Evolutionary conservation across 805 yeast species (phyloP).

Genomic region (Kurtzmaniella cleridarum): DNA sequence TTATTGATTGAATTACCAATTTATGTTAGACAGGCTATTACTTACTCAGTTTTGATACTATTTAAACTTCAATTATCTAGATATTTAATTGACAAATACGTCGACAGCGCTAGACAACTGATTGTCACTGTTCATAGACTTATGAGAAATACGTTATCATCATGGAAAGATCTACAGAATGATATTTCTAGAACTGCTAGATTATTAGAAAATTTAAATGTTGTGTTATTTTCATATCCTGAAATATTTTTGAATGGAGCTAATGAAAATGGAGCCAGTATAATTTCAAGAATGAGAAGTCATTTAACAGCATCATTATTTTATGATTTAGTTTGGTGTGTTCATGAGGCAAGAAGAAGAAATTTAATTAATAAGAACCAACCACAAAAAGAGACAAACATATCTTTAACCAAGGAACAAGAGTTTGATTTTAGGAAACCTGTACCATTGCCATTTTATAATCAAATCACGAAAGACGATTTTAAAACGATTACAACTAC

Average conservation of each 20-base stretch:
- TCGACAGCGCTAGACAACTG: constrained; percentile 87
- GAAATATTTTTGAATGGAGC: constrained; percentile 51
- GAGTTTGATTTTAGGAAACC: constrained; percentile 29
- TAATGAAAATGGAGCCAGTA: constrained; percentile 27
- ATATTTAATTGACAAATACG: constrained; percentile 61
- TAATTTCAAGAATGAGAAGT: constrained; percentile 83
- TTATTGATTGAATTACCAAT: constrained; percentile 82
- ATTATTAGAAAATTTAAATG: constrained; percentile 81
- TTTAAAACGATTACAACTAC: constrained; percentile 81
- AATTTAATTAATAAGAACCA: constrained; percentile 30
- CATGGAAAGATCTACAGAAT: constrained; percentile 87
- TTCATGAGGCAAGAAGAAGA: constrained; percentile 87
- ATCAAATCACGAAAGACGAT: constrained; percentile 85
- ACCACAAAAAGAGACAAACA: constrained; percentile 1
- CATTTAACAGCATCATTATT: constrained; percentile 88
- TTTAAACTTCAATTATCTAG: constrained; percentile 82
- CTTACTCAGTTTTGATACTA: constrained; percentile 70
- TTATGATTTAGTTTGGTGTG: constrained; percentile 89
- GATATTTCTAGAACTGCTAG: constrained; percentile 90
- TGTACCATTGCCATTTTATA: constrained; percentile 81
- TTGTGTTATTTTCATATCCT: constrained; percentile 82
- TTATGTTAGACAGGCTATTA: constrained; percentile 79
- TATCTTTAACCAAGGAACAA: background rate
- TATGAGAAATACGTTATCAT: constrained; percentile 79
- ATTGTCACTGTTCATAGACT: constrained; percentile 89